Percentiles rank a stretch among this genome's conserved stretches.
Evolutionary conservation across 2,329 filamentous ascomycete species (phyloP).

Genomic region (Cladorrhinum sp.): DNA sequence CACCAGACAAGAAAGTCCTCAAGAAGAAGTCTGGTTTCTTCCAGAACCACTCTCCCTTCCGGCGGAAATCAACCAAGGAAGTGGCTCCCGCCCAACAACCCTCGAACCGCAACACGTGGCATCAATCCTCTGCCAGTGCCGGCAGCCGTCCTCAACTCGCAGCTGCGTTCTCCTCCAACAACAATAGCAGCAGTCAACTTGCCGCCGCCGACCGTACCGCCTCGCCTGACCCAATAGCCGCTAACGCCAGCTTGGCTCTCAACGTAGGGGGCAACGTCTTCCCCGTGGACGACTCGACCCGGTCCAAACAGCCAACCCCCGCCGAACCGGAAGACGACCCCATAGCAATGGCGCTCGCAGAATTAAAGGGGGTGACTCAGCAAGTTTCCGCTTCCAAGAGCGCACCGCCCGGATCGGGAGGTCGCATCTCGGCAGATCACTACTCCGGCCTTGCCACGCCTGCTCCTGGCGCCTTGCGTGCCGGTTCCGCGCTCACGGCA

Average conservation of each 20-base stretch:
- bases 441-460: slow-evolving; percentile 93
- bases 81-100: slow-evolving; percentile 27
- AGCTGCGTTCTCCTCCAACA: slow-evolving; percentile 8
- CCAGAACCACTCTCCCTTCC: slow-evolving; percentile 87
- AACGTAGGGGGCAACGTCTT: slow-evolving; percentile 97
- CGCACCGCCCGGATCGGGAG: slow-evolving; percentile 41
- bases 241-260: slow-evolving; percentile 85
- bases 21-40: slow-evolving; percentile 84
- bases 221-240: slow-evolving; percentile 85
- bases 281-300: slow-evolving; percentile 78
- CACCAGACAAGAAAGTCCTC: slow-evolving; percentile 62
- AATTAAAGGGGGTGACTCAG: slow-evolving; percentile 73
- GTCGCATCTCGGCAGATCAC: slow-evolving; percentile 86
- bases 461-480: slow-evolving; percentile 33
- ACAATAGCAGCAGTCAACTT: slow-evolving; percentile 31
- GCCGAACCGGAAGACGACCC: slow-evolving; percentile 70
- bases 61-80: slow-evolving; percentile 85
- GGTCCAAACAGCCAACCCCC: slow-evolving; percentile 43
- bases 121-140: slow-evolving; percentile 34
- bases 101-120: slow-evolving; percentile 60
- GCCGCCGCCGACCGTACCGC: slow-evolving; percentile 43
- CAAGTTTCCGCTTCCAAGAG: slow-evolving; percentile 60
- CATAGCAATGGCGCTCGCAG: slow-evolving; percentile 86
- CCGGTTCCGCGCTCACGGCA: slow-evolving; percentile 46
- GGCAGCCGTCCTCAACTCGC: slow-evolving; percentile 18